Evolutionary conservation across 2,329 filamentous ascomycete genomes (phyloP), one percentile per base, ranked within the genome.

Genomic region (Fusarium verticillioides): DNA sequence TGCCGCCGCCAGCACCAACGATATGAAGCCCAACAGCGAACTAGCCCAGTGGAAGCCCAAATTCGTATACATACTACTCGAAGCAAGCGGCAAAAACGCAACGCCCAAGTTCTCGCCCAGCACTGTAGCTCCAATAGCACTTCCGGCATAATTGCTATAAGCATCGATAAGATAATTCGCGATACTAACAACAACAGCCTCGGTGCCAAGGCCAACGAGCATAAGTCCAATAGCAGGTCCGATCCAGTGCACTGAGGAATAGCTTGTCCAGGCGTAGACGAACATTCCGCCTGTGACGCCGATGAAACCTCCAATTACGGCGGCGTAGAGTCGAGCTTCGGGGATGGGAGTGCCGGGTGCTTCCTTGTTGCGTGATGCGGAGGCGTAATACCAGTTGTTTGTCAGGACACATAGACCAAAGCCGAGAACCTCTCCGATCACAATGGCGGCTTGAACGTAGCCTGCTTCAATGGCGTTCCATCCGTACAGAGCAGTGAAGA

Each of bases 31-130:
- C 11, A 73, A 9, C 7, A 73, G 28, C 2, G 69, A 70, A 28
- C 70, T 73, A 3, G 69, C 70, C 70, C 70, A 73, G 4, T 73
- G 70, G 5, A 73, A 73, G 28, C 70, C 70, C 26, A 73, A 8
- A 3, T 73, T 66, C 4, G 69, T 70, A 12, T 73, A 73, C 58
- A 73, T 70, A 3, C 66, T 73, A 12, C 58, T 69, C 4, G 70
- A 69, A 37, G 70, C 70, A 30, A 73, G 44, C 2, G 70, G 70
- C 2, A 73, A 9, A n/a, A 73, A 73, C 0, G 69, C 70, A 12
- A 73, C 66, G 4, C 66, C 60, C 26, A 73, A 16, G 23, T 73
- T 73, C 19, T 73, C 70, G 3, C 70, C 70, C 4, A 73, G 2
- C 0, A 73, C 39, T 2, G 66, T 66, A 9, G 70, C 70, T 1